Evolutionary conservation across 495 filamentous ascomycete species (phyloP).

Genomic region (Xylaria cubensis): DNA sequence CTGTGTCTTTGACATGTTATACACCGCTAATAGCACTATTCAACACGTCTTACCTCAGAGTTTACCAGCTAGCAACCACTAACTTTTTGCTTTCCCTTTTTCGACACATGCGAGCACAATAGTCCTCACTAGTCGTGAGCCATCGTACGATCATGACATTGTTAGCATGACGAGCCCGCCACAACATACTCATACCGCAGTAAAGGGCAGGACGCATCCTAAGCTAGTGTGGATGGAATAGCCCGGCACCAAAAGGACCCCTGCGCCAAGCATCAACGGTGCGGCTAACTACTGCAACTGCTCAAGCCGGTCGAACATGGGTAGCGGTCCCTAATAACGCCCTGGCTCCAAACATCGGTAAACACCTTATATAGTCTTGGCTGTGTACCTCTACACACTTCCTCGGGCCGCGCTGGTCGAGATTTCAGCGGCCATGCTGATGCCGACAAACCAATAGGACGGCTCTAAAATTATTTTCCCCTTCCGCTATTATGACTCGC

Average conservation of each 20-base stretch:
- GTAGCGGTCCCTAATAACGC: background rate
- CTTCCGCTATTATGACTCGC: background rate
- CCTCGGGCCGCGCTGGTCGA: background rate
- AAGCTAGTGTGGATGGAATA: slow-evolving; percentile 6
- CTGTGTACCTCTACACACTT: background rate
- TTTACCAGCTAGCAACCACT: slow-evolving; percentile 11
- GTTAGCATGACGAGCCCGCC: slow-evolving; percentile 8
- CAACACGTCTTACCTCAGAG: slow-evolving; percentile 1
- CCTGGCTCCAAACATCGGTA: background rate
- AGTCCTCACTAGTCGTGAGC: background rate
- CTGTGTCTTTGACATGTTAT: background rate
- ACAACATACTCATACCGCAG: slow-evolving; percentile 9
- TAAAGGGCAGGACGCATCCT: background rate
- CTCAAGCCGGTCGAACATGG: slow-evolving; percentile 15
- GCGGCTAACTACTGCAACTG: slow-evolving; percentile 13
- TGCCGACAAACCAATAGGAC: slow-evolving; percentile 1
- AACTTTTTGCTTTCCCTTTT: background rate
- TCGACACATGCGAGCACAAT: background rate
- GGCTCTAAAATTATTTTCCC: background rate
- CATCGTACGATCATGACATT: slow-evolving; percentile 23
- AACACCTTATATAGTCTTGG: background rate
- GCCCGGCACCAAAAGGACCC: background rate
- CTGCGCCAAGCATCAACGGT: slow-evolving; percentile 21
- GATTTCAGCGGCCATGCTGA: background rate
- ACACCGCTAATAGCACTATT: background rate